These are phyloP conservation scores for Cucurbita ficifolia DNA, from an alignment of 306 rosid species.

Conservation along the genomic window DNA sequence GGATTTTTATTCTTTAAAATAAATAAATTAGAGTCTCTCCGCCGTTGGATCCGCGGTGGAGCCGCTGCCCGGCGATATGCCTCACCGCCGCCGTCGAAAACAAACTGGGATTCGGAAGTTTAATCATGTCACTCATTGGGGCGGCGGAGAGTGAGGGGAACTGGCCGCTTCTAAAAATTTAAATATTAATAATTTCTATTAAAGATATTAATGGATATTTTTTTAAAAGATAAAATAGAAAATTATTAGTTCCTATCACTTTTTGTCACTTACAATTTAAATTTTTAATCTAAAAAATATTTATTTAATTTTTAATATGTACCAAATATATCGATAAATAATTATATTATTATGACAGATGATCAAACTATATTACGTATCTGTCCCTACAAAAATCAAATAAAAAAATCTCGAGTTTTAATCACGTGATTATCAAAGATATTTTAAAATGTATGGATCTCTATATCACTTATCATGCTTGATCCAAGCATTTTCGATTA, in stretches of 20 bases:
- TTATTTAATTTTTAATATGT: neutral
- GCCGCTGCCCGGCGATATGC: conserved; percentile 3
- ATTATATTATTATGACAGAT: neutral
- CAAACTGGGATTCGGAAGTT: neutral
- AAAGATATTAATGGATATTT: too few relatives aligned
- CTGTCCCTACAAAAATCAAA: neutral
- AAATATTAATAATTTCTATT: too few relatives aligned
- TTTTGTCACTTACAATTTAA: neutral
- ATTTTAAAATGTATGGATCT: neutral
- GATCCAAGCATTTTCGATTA: neutral
- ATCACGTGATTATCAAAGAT: neutral
- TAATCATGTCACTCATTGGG: conserved; percentile 9
- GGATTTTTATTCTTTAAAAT: neutral
- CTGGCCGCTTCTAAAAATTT: too few relatives aligned
- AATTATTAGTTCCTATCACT: too few relatives aligned
- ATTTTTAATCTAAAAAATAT: neutral
- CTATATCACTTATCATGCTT: neutral
- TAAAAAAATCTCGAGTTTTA: neutral
- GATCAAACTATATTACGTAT: neutral
- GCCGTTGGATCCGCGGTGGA: conserved; percentile 8
- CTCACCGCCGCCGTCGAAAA: conserved; percentile 12
- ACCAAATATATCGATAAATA: neutral
- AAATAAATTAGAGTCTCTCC: neutral
- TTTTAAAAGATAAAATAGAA: too few relatives aligned
- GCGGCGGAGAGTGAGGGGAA: conserved; percentile 19